Conservation (phyloP, 371 early-diverging fungal species). For the Actinomortierella wolfii region DNA sequence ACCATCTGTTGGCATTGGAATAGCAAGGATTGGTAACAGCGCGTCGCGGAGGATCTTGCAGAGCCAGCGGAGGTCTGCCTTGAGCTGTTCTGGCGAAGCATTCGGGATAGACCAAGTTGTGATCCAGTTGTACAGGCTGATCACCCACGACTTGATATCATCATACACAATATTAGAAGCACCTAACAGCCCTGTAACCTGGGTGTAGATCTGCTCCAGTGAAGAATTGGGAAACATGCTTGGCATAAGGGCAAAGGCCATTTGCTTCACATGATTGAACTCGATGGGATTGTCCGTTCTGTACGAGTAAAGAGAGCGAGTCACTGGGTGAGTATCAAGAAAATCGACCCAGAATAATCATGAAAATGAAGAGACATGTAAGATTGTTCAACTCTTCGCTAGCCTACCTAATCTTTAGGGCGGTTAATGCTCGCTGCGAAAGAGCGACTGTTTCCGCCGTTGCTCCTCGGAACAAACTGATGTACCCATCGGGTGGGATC, state of each 20-base stretch:
- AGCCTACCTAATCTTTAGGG: background rate
- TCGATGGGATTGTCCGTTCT: constrained; percentile 1
- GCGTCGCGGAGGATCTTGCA: constrained; percentile 1
- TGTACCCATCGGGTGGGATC: background rate
- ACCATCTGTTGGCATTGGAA: background rate
- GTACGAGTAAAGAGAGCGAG: background rate
- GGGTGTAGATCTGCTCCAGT: constrained; percentile 6
- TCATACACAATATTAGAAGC: background rate
- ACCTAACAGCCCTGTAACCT: background rate
- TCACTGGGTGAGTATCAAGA: background rate
- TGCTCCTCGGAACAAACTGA: background rate
- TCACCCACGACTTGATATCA: constrained; percentile 9
- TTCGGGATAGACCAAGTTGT: constrained; percentile 9
- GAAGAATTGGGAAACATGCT: constrained; percentile 19
- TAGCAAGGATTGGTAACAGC: constrained; percentile 2
- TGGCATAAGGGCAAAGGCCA: constrained; percentile 1
- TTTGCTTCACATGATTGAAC: background rate
- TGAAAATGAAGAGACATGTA: background rate
- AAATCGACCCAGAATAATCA: no score
- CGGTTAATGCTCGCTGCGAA: background rate
- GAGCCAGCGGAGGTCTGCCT: constrained; percentile 2
- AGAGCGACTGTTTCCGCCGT: background rate
- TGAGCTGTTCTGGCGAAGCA: constrained; percentile 4
- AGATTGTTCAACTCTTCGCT: background rate
- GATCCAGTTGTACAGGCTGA: constrained; percentile 15